Conservation (phyloP, 2,329 filamentous ascomycete genomes). For the Apiospora phragmitis region DNA sequence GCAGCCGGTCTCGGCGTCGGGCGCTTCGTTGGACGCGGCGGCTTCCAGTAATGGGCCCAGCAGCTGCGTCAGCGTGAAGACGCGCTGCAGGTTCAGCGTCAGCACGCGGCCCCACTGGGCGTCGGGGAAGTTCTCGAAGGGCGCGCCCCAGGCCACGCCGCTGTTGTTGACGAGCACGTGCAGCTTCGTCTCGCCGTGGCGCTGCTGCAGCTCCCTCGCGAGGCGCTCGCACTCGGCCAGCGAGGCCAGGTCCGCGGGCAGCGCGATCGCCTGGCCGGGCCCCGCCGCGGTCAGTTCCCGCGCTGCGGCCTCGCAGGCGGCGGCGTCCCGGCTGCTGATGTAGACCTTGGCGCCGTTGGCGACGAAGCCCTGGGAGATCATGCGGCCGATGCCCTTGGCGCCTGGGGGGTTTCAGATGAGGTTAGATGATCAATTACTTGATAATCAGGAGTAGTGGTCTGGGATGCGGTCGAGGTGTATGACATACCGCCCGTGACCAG, state of each 20-base stretch:
- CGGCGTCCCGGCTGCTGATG: conserved; percentile 63
- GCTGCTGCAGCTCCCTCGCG: conserved; percentile 48
- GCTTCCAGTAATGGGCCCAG: conserved; percentile 59
- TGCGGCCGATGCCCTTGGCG: conserved; percentile 64
- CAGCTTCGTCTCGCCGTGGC: conserved; percentile 46
- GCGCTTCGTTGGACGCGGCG: conserved; percentile 35
- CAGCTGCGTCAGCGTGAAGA: conserved; percentile 65
- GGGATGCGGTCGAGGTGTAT: no score
- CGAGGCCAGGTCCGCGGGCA: conserved; percentile 66
- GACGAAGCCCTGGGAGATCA: conserved; percentile 69
- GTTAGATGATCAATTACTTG: not conserved
- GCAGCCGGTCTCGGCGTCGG: conserved; percentile 30
- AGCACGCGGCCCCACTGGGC: conserved; percentile 58
- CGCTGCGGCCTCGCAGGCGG: conserved; percentile 56
- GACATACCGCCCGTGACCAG: conserved; percentile 53
- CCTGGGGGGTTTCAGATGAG: conserved; percentile 28
- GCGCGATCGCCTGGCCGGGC: conserved; percentile 52
- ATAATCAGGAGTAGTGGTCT: no score
- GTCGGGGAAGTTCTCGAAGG: conserved; percentile 60
- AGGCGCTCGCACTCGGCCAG: conserved; percentile 56
- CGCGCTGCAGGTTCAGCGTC: conserved; percentile 67
- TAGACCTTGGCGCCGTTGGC: conserved; percentile 64
- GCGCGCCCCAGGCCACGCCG: conserved; percentile 64
- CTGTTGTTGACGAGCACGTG: conserved; percentile 68
- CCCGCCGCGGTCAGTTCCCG: conserved; percentile 55